These are phyloP conservation scores for Colletotrichum sp. DNA, from an alignment of 2,329 filamentous ascomycete genomes.

Conservation along the genomic window DNA sequence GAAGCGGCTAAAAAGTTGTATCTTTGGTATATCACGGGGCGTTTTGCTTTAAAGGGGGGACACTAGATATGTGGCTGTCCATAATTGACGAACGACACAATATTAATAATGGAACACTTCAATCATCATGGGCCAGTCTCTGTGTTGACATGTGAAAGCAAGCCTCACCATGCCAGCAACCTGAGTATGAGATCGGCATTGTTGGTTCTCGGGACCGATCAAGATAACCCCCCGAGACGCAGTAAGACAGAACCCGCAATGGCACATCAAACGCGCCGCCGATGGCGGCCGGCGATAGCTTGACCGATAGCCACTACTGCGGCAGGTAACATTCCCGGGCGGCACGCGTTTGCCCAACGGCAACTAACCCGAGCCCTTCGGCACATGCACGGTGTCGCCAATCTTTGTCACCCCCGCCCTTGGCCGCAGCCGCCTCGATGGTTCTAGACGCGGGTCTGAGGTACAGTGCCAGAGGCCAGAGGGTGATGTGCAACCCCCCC, in stretches of 20 bases:
- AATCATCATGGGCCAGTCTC: neutral
- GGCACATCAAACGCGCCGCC: neutral
- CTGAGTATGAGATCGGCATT: neutral
- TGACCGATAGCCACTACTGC: neutral
- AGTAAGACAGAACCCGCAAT: neutral
- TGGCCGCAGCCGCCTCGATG: neutral
- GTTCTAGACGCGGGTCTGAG: neutral
- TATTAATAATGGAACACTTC: neutral
- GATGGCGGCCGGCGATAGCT: neutral
- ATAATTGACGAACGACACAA: neutral
- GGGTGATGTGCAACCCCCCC: neutral
- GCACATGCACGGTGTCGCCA: neutral
- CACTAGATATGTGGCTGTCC: neutral
- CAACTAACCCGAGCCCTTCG: neutral
- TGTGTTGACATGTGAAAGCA: neutral
- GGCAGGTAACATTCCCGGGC: neutral
- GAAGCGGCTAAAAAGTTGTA: neutral
- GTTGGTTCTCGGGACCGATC: neutral
- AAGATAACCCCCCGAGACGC: neutral
- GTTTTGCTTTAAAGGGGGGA: neutral
- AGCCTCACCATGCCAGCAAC: neutral
- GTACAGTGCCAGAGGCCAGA: neutral
- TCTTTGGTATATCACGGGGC: neutral
- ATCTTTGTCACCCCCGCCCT: neutral
- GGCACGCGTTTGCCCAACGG: neutral